Percentiles rank a stretch among this genome's conserved stretches.
These are phyloP conservation scores for Penicillium waksmanii DNA, from an alignment of 495 filamentous ascomycete species.

Conservation along the genomic window DNA sequence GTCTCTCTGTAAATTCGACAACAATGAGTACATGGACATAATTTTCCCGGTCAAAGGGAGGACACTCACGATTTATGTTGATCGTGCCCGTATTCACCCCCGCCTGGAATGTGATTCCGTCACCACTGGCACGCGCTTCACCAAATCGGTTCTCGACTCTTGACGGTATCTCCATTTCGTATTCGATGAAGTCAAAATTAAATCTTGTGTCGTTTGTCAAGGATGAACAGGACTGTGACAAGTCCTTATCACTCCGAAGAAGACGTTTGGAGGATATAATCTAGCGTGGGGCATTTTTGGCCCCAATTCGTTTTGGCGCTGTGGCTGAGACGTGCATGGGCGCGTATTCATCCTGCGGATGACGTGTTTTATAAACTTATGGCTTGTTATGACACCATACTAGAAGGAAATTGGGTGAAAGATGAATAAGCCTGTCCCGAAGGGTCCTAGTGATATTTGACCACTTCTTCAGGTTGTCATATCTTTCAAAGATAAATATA, in stretches of 20 bases:
- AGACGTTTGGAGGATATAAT: not conserved
- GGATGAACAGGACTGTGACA: not conserved
- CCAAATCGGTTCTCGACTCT: not conserved
- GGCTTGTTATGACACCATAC: too few species aligned
- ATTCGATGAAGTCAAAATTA: not conserved
- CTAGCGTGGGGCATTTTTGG: not conserved
- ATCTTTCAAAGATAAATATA: too few species aligned
- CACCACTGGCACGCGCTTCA: not conserved
- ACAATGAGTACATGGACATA: not conserved
- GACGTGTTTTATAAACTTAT: too few species aligned
- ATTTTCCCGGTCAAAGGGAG: not conserved
- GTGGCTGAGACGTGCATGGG: not conserved
- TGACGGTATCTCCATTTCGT: not conserved
- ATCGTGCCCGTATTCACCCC: not conserved
- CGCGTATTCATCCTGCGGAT: not conserved
- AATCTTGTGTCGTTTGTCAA: not conserved
- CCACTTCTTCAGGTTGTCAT: too few species aligned
- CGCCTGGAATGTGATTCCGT: not conserved
- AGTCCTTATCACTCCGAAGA: not conserved
- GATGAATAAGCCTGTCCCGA: too few species aligned
- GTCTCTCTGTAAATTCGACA: not conserved
- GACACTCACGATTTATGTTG: not conserved
- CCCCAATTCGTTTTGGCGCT: not conserved
- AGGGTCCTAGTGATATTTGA: too few species aligned
- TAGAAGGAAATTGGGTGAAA: too few species aligned